Percentiles rank a stretch among this genome's conserved stretches.
Conservation (phyloP, 2,329 filamentous ascomycete species). For the Ceratocystis smalleyi region DNA sequence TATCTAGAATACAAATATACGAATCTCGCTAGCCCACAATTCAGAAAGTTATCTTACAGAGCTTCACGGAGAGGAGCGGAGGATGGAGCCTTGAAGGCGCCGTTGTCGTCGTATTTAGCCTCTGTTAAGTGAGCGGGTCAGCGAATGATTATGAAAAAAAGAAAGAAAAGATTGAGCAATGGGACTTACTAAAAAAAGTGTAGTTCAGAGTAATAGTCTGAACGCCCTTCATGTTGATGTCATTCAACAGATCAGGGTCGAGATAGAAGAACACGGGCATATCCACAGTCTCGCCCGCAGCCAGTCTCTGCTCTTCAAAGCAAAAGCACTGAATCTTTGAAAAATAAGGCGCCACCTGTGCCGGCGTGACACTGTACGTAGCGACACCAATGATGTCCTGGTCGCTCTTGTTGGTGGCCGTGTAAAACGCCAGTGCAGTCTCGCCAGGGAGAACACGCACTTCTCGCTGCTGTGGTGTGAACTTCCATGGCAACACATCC, state of each 20-base stretch:
- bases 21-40: background rate
- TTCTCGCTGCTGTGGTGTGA: conserved; percentile 89
- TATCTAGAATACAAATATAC: background rate
- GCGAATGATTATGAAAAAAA: conserved; percentile 17
- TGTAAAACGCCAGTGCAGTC: conserved; percentile 94
- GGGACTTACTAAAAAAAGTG: conserved; percentile 88
- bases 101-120: conserved; percentile 33
- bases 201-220: conserved; percentile 93
- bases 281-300: conserved; percentile 91
- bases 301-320: conserved; percentile 90
- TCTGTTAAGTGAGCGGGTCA: conserved; percentile 27
- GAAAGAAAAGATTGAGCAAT: background rate
- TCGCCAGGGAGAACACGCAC: conserved; percentile 90
- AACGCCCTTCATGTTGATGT: conserved; percentile 82
- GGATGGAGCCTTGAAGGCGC: conserved; percentile 28
- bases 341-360: conserved; percentile 91
- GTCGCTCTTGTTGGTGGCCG: conserved; percentile 77
- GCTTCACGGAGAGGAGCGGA: conserved; percentile 14
- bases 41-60: background rate
- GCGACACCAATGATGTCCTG: conserved; percentile 95
- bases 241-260: conserved; percentile 84
- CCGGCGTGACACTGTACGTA: conserved; percentile 93
- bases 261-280: conserved; percentile 99
- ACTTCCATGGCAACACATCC: conserved; percentile 93
- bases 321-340: conserved; percentile 99